Conservation (phyloP, 2,329 filamentous ascomycete species). For the Zasmidium citrigriseum region DNA sequence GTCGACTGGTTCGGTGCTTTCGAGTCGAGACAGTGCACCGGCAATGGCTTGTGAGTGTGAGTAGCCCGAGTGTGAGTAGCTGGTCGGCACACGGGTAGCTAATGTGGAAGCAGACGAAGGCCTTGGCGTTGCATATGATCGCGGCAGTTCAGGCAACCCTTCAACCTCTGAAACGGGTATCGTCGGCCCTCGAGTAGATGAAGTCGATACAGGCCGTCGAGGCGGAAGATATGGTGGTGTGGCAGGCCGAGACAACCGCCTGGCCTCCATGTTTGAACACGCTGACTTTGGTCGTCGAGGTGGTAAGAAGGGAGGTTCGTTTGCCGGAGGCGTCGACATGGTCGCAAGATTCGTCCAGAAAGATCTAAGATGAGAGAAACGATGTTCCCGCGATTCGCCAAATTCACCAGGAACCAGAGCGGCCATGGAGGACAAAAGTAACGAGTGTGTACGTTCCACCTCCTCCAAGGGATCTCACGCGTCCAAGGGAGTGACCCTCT, state of each 20-base stretch:
- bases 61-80: background rate
- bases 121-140: background rate
- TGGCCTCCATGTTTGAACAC: slow-evolving; percentile 14
- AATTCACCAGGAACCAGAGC: background rate
- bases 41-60: background rate
- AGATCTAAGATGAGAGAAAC: background rate
- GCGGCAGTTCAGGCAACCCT: background rate
- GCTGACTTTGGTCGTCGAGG: slow-evolving; percentile 21
- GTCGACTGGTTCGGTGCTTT: background rate
- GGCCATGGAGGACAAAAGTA: background rate
- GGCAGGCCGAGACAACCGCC: slow-evolving; percentile 11
- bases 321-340: background rate
- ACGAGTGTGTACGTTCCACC: no score
- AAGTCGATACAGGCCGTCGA: slow-evolving; percentile 10
- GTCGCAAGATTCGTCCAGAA: background rate
- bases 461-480: background rate
- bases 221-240: slow-evolving; percentile 18
- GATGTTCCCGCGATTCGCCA: background rate
- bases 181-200: background rate
- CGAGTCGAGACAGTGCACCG: background rate
- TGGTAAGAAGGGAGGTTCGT: slow-evolving; percentile 12
- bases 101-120: background rate
- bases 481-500: no score
- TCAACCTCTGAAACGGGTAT: background rate
- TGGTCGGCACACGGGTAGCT: background rate